Conservation (phyloP, 2,329 filamentous ascomycete genomes). For the Colletotrichum australisinense region DNA sequence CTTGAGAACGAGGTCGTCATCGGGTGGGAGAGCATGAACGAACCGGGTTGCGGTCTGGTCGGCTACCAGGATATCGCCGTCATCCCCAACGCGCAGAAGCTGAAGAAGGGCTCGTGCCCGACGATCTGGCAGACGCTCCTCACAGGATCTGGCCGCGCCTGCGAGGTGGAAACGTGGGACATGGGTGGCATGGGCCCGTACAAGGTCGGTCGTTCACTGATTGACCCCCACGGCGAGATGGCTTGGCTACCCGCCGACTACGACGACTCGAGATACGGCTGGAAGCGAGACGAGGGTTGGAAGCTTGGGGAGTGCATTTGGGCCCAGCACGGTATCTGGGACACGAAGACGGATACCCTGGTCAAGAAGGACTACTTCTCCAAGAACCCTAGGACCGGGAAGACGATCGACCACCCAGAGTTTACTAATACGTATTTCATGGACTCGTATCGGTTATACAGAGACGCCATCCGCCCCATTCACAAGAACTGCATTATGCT, state of each 20-base stretch:
- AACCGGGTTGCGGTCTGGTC: slow-evolving; percentile 89
- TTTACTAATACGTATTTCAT: slow-evolving; percentile 96
- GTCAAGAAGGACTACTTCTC: slow-evolving; percentile 90
- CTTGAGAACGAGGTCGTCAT: slow-evolving; percentile 88
- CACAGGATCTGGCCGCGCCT: slow-evolving; percentile 89
- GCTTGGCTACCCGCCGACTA: slow-evolving; percentile 88
- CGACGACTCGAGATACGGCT: slow-evolving; percentile 89
- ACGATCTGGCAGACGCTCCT: slow-evolving; percentile 95
- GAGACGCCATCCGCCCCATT: slow-evolving; percentile 77
- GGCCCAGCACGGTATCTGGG: slow-evolving; percentile 98
- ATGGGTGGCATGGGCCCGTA: slow-evolving; percentile 94
- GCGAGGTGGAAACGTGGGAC: slow-evolving; percentile 91
- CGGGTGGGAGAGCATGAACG: slow-evolving; percentile 97
- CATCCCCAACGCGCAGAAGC: slow-evolving; percentile 86
- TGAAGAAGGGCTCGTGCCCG: slow-evolving; percentile 92
- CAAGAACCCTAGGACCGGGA: slow-evolving; percentile 79
- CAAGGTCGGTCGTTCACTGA: slow-evolving; percentile 83
- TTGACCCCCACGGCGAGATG: slow-evolving; percentile 87
- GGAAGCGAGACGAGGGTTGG: slow-evolving; percentile 89
- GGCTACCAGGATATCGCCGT: slow-evolving; percentile 84
- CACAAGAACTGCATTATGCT: slow-evolving; percentile 89
- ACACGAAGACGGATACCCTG: slow-evolving; percentile 80
- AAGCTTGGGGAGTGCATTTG: slow-evolving; percentile 94
- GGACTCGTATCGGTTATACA: slow-evolving; percentile 83
- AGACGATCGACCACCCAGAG: slow-evolving; percentile 80